phyloP scores from a whole-genome alignment of 331 rosid species.

The Malus hybrid region DNA sequence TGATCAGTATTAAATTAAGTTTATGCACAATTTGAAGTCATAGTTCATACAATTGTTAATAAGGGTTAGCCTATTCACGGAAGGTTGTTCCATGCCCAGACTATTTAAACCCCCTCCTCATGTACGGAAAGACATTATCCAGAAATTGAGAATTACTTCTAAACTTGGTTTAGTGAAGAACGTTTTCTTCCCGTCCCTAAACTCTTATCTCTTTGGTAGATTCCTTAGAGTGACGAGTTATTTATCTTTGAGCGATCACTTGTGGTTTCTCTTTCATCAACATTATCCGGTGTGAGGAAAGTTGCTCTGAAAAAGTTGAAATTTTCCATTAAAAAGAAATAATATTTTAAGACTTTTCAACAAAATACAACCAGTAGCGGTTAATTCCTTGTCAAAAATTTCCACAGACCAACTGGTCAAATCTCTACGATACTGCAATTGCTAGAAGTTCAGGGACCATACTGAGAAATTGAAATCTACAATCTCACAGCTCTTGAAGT shows the following conservation, averaged over 20 bases:
- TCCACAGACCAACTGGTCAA: conserved; percentile 11
- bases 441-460: not conserved
- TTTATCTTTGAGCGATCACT: not conserved
- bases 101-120: not conserved
- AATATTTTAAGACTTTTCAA: not conserved
- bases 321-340: not conserved
- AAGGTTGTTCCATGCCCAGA: not conserved
- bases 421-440: not conserved
- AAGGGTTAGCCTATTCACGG: not conserved
- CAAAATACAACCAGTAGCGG: not conserved
- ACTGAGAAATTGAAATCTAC: not conserved
- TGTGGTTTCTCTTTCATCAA: not conserved
- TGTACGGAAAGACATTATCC: not conserved
- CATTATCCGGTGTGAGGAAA: not conserved
- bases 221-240: too few species aligned
- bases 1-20: too few species aligned
- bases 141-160: not conserved
- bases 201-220: not conserved
- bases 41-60: too few species aligned
- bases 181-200: too few species aligned
- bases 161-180: too few species aligned
- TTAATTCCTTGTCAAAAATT: conserved; percentile 11
- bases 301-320: not conserved
- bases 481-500: not conserved
- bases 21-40: too few species aligned